Percentiles rank a stretch among this genome's conserved stretches.
These are phyloP conservation scores for Cyberlindnera maclurae DNA, from an alignment of 805 yeast genomes.

Conservation along the genomic window DNA sequence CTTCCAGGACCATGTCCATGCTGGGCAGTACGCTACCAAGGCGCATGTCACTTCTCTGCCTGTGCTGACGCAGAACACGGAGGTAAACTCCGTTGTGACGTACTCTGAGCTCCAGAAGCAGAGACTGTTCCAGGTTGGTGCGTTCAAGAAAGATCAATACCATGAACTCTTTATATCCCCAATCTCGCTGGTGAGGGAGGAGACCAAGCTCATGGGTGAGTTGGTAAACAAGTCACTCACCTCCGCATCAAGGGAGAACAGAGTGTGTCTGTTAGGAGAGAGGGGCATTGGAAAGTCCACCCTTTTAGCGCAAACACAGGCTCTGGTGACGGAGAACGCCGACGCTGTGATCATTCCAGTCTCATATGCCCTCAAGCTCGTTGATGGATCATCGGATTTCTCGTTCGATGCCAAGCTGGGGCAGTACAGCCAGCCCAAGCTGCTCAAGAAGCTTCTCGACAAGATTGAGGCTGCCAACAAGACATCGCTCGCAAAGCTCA, in stretches of 20 bases:
- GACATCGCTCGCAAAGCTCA: slow-evolving; percentile 28
- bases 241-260: slow-evolving; percentile 34
- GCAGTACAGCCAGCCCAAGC: slow-evolving; percentile 74
- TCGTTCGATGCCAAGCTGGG: slow-evolving; percentile 41
- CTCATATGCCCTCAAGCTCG: slow-evolving; percentile 50
- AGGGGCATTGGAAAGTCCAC: slow-evolving; percentile 79
- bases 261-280: slow-evolving; percentile 56
- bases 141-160: slow-evolving; percentile 62
- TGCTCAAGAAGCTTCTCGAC: slow-evolving; percentile 49
- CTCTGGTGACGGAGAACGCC: slow-evolving; percentile 37
- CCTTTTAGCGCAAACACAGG: slow-evolving; percentile 60
- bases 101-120: slow-evolving; percentile 35
- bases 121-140: slow-evolving; percentile 45
- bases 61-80: slow-evolving; percentile 12
- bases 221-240: slow-evolving; percentile 31
- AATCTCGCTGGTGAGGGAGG: slow-evolving; percentile 47
- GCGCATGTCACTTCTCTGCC: slow-evolving; percentile 21
- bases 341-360: slow-evolving; percentile 52
- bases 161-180: slow-evolving; percentile 60
- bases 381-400: slow-evolving; percentile 72
- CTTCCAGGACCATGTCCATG: slow-evolving; percentile 17
- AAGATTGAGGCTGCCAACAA: slow-evolving; percentile 43
- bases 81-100: slow-evolving; percentile 27
- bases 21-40: slow-evolving; percentile 24
- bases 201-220: slow-evolving; percentile 33